These are phyloP conservation scores for Ascochyta viciae-villosae DNA, from an alignment of 2,329 filamentous ascomycete species.

Conservation along the genomic window DNA sequence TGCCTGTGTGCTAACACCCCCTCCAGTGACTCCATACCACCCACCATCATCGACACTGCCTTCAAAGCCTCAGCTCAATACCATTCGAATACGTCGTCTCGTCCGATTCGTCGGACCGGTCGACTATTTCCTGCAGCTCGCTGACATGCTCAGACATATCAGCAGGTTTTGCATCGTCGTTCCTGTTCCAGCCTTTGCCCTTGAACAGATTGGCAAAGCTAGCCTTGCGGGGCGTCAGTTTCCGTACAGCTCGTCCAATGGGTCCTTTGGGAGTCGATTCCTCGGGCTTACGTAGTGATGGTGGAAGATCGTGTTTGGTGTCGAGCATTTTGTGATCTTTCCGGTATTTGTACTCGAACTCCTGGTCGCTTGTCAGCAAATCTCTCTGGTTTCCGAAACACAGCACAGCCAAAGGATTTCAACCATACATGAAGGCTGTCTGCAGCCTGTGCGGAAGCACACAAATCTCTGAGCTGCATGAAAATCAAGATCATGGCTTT, in stretches of 20 bases:
- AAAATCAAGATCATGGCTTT: conserved; percentile 39
- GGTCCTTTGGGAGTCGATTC: conserved; percentile 31
- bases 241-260: conserved; percentile 42
- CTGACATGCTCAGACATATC: neutral
- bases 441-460: conserved; percentile 35
- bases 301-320: conserved; percentile 21
- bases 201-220: conserved; percentile 46
- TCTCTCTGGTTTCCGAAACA: neutral
- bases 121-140: conserved; percentile 4
- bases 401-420: too few relatives aligned
- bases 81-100: neutral
- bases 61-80: neutral
- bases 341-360: conserved; percentile 45
- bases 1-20: neutral
- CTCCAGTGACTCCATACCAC: neutral
- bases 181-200: conserved; percentile 40
- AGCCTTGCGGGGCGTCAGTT: conserved; percentile 44
- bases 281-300: conserved; percentile 31
- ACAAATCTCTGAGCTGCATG: conserved; percentile 41
- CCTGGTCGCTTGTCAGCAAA: conserved; percentile 23
- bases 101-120: neutral
- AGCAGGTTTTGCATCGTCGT: conserved; percentile 20
- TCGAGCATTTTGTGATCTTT: conserved; percentile 38
- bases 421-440: conserved; percentile 44
- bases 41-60: neutral